Conservation (phyloP, 2,329 filamentous ascomycete genomes). For the Ophiostoma angusticollis region DNA sequence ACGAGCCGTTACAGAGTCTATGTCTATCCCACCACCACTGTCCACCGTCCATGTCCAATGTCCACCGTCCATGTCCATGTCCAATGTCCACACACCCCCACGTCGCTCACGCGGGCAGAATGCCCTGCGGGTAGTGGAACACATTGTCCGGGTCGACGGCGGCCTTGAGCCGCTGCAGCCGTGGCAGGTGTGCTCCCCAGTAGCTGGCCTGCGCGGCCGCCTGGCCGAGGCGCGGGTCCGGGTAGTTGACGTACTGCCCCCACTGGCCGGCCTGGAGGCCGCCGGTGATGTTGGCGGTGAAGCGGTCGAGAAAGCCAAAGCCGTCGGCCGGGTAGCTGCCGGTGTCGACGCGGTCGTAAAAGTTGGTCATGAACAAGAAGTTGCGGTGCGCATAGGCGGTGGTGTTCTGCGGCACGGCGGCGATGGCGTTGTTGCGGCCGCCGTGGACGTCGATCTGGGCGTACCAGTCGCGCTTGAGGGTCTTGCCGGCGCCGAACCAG, state of each 20-base stretch:
- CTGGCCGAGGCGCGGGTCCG: conserved; percentile 24
- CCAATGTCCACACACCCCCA: neutral
- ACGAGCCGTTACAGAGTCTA: no score
- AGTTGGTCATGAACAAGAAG: conserved; percentile 36
- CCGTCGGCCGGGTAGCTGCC: conserved; percentile 23
- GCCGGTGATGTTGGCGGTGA: conserved; percentile 22
- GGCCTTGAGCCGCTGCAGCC: conserved; percentile 24
- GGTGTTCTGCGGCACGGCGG: conserved; percentile 17
- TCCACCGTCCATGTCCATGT: neutral
- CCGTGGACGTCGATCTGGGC: conserved; percentile 30
- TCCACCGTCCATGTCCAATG: no score
- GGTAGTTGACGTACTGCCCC: conserved; percentile 31
- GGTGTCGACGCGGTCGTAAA: conserved; percentile 28
- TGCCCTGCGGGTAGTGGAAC: conserved; percentile 29
- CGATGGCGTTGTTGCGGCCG: conserved; percentile 26
- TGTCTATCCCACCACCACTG: no score
- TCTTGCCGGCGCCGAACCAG: conserved; percentile 26
- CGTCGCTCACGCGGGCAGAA: conserved; percentile 17
- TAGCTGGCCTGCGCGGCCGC: conserved; percentile 23
- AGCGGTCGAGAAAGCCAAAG: conserved; percentile 22
- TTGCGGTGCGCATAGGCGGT: conserved; percentile 31
- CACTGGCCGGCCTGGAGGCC: conserved; percentile 19
- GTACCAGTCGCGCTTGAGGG: conserved; percentile 26
- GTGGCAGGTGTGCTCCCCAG: conserved; percentile 24
- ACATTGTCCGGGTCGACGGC: conserved; percentile 25